These are phyloP conservation scores for Naematelia encephala DNA, from an alignment of 768 basidiomycete species.

Conservation along the genomic window DNA sequence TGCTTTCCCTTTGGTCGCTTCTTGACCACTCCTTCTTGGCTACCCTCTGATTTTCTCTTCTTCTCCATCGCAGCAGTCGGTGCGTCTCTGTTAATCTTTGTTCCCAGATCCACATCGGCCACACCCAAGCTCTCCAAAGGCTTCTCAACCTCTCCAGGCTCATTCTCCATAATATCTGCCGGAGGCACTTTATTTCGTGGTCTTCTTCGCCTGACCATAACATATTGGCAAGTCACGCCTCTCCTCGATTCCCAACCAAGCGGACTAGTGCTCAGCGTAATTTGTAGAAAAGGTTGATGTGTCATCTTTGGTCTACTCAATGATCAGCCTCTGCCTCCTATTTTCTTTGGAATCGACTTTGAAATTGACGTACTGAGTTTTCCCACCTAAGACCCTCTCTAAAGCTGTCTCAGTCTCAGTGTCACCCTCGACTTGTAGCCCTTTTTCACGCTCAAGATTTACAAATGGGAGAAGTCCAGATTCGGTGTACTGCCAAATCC, in stretches of 20 bases:
- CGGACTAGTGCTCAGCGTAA: conserved; percentile 34
- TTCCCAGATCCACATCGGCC: not conserved
- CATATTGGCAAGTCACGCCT: conserved; percentile 31
- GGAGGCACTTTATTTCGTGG: not conserved
- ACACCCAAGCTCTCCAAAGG: too few relatives aligned
- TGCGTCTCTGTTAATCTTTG: too few relatives aligned
- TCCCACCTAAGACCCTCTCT: conserved; percentile 26
- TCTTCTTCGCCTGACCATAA: conserved; percentile 11
- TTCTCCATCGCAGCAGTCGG: not conserved
- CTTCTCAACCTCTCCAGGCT: too few relatives aligned
- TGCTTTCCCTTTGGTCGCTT: not conserved
- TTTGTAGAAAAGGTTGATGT: conserved; percentile 40
- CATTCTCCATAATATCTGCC: not conserved
- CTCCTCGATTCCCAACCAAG: conserved; percentile 29
- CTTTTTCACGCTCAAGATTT: conserved; percentile 2
- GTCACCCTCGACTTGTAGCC: not conserved
- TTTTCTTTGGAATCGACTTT: conserved; percentile 2
- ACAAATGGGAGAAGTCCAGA: conserved; percentile 23
- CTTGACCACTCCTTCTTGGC: not conserved
- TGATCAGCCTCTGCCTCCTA: not conserved
- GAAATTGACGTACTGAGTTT: conserved; percentile 24
- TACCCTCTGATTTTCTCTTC: not conserved
- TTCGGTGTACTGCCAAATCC: conserved; percentile 46
- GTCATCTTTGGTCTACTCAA: conserved; percentile 38
- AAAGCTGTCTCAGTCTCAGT: conserved; percentile 12